These are phyloP conservation scores for Ophiostoma sp. DNA, from an alignment of 2,329 filamentous ascomycete genomes.

Conservation along the genomic window DNA sequence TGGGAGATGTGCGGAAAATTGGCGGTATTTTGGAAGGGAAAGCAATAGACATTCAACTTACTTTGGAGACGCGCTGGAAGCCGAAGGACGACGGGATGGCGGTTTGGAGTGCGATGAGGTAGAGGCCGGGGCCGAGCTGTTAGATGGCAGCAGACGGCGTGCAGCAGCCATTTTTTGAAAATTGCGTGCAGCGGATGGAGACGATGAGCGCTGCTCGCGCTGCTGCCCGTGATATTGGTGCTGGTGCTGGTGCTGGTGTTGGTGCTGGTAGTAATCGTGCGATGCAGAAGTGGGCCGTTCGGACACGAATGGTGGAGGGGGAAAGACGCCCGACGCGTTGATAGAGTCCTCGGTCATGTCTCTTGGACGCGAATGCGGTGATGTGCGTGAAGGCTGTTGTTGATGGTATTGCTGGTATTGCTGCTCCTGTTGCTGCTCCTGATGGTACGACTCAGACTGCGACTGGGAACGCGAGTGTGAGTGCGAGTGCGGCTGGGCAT, in stretches of 20 bases:
- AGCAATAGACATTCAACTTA: background rate
- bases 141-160: background rate
- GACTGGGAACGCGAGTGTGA: background rate
- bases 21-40: background rate
- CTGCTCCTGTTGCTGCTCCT: background rate
- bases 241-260: background rate
- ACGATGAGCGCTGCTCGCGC: background rate
- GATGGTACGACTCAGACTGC: background rate
- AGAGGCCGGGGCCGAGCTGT: background rate
- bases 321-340: conserved; percentile 15
- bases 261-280: background rate
- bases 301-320: conserved; percentile 6
- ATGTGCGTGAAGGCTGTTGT: background rate
- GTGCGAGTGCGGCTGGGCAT: background rate
- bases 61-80: background rate
- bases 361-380: background rate
- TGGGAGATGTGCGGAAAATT: background rate
- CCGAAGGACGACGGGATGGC: background rate
- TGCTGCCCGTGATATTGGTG: background rate
- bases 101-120: background rate
- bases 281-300: conserved; percentile 2
- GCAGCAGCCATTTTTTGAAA: background rate
- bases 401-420: background rate
- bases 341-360: conserved; percentile 7
- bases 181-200: background rate